A percentile compares a stretch with the other conserved stretches of the same genome.
phyloP scores from a whole-genome alignment of 2,329 filamentous ascomycete species.

The Ophioceras dolichostomum region DNA sequence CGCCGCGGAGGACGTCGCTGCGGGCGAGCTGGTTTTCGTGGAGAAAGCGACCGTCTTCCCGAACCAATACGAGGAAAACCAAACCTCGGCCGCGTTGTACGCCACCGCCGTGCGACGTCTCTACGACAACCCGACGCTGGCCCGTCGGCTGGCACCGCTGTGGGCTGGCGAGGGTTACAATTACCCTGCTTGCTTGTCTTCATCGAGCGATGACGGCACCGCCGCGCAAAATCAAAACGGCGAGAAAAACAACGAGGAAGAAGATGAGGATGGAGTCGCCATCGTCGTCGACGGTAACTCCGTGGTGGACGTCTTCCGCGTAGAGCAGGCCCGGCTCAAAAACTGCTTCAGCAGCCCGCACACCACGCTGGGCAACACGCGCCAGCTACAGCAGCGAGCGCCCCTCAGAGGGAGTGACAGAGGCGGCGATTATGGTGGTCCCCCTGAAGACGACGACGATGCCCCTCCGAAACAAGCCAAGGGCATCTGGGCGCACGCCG shows the following conservation, averaged over 20 bases:
- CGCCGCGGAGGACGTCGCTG: constrained; percentile 20
- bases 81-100: constrained; percentile 29
- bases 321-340: constrained; percentile 26
- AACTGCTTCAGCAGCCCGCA: constrained; percentile 24
- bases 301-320: constrained; percentile 24
- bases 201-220: constrained; percentile 16
- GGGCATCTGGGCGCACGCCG: constrained; percentile 17
- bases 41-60: constrained; percentile 28
- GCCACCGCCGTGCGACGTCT: constrained; percentile 25
- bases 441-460: constrained; percentile 4
- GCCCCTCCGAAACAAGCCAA: constrained; percentile 9
- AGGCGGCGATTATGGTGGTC: too few species aligned
- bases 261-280: too few species aligned
- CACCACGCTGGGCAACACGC: constrained; percentile 17
- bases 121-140: constrained; percentile 22
- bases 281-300: constrained; percentile 20
- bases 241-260: too few species aligned
- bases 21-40: constrained; percentile 26
- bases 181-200: constrained; percentile 8
- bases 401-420: too few species aligned
- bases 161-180: constrained; percentile 18
- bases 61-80: constrained; percentile 26
- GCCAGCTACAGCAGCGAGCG: constrained; percentile 4
- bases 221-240: too few species aligned
- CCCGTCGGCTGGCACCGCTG: constrained; percentile 10